Conservation (phyloP, 306 rosid species). For the Trifolium repens region DNA sequence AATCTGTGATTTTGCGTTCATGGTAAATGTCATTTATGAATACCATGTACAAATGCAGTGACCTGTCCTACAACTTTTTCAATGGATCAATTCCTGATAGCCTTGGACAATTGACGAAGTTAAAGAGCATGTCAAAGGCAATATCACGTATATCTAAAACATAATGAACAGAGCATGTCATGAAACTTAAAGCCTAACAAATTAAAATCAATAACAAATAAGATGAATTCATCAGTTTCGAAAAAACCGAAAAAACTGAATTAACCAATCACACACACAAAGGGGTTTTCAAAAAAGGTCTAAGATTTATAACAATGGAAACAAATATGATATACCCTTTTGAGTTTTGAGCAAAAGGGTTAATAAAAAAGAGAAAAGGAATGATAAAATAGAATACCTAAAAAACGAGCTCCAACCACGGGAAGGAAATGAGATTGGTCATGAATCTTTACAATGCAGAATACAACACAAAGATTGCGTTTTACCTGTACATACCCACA, state of each 20-base stretch:
- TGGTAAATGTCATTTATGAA: slow-evolving; percentile 38
- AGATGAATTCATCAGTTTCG: slow-evolving; percentile 35
- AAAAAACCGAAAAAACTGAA: slow-evolving; percentile 50
- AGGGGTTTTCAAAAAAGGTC: neutral
- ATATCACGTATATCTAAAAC: slow-evolving; percentile 3
- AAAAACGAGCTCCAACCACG: slow-evolving; percentile 47
- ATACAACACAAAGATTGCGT: too few relatives aligned
- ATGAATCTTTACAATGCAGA: slow-evolving; percentile 48
- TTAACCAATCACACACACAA: slow-evolving; percentile 44
- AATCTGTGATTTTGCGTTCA: slow-evolving; percentile 31
- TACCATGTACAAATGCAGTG: slow-evolving; percentile 62
- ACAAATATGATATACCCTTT: neutral
- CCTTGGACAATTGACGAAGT: slow-evolving; percentile 77
- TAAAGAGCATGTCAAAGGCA: slow-evolving; percentile 41
- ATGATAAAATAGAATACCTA: slow-evolving; percentile 26
- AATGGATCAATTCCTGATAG: slow-evolving; percentile 94
- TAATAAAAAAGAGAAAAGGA: neutral
- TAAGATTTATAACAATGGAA: neutral
- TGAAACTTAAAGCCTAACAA: slow-evolving; percentile 1
- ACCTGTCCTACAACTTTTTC: slow-evolving; percentile 81
- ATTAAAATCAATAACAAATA: slow-evolving; percentile 6
- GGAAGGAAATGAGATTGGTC: slow-evolving; percentile 40
- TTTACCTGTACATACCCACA: too few relatives aligned
- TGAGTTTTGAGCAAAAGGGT: neutral
- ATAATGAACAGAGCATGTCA: slow-evolving; percentile 7